phyloP scores from a whole-genome alignment of 345 rosid species.

The Rhodamnia argentea region DNA sequence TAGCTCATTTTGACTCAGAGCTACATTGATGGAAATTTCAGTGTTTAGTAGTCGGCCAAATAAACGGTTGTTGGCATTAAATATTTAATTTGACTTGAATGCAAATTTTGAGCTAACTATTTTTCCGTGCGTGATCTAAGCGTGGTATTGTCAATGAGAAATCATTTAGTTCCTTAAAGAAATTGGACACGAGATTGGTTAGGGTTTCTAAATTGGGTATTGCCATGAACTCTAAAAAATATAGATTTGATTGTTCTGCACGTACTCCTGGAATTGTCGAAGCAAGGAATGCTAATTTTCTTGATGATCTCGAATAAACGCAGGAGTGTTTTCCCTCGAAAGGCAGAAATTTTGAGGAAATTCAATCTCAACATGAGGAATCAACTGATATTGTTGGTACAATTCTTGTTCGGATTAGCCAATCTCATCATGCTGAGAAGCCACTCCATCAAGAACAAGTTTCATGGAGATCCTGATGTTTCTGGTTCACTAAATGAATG shows the following conservation, averaged over 20 bases:
- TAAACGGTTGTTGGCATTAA: background rate
- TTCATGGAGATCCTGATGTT: background rate
- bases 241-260: background rate
- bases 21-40: background rate
- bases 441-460: background rate
- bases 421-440: background rate
- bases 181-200: background rate
- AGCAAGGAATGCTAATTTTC: background rate
- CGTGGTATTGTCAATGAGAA: background rate
- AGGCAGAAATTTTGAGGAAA: background rate
- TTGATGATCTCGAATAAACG: background rate
- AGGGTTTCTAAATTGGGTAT: background rate
- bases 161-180: background rate
- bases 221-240: background rate
- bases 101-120: background rate
- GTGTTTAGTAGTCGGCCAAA: background rate
- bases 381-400: background rate
- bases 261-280: background rate
- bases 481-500: background rate
- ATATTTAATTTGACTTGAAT: background rate
- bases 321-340: background rate
- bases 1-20: no score
- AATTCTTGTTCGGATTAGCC: background rate
- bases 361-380: background rate
- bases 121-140: background rate